These are phyloP conservation scores for Cystofilobasidium bisporidii DNA, from an alignment of 768 basidiomycete species.

Conservation along the genomic window DNA sequence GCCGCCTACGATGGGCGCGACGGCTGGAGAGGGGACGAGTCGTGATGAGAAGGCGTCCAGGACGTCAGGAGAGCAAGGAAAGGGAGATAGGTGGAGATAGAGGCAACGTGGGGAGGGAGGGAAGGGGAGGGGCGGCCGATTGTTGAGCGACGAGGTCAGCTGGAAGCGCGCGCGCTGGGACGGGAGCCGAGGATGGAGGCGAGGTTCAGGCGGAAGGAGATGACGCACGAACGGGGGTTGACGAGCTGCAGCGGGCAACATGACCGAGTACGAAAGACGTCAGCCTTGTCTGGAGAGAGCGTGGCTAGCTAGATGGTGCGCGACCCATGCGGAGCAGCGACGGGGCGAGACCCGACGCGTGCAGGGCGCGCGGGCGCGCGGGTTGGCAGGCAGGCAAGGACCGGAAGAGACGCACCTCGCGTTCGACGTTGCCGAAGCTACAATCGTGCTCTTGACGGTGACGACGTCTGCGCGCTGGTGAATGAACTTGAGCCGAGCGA, in stretches of 20 bases:
- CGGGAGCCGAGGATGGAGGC: too few species aligned
- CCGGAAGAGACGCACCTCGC: not conserved
- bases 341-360: not conserved
- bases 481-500: not conserved
- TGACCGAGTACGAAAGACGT: too few species aligned
- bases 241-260: not conserved
- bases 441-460: constrained; percentile 3
- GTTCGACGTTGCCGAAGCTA: not conserved
- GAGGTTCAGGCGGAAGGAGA: too few species aligned
- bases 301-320: too few species aligned
- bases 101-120: too few species aligned
- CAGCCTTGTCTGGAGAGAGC: too few species aligned
- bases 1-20: constrained; percentile 18
- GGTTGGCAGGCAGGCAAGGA: not conserved
- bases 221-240: not conserved
- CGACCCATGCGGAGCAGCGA: too few species aligned
- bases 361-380: too few species aligned
- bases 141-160: not conserved
- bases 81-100: not conserved
- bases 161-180: too few species aligned
- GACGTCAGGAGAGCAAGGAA: not conserved
- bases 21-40: not conserved
- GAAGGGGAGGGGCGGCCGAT: too few species aligned
- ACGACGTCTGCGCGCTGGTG: not conserved
- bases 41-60: not conserved